phyloP scores from a whole-genome alignment of 2,329 filamentous ascomycete species.

The Beauveria australis region DNA sequence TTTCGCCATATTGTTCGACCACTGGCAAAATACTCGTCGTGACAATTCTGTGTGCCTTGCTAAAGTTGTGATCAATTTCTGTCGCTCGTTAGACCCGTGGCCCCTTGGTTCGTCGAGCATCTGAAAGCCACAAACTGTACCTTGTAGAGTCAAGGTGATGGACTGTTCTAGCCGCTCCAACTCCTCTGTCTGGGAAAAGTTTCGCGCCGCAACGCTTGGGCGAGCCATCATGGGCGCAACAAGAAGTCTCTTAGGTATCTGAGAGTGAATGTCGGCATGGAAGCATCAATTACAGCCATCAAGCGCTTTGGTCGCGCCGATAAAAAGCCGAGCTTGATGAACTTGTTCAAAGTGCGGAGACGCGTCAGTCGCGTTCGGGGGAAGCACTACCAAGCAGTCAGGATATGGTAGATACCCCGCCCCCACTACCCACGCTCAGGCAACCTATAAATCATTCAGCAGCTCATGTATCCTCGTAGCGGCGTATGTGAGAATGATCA shows the following conservation, averaged over 20 bases:
- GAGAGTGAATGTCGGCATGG: neutral
- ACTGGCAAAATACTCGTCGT: conserved; percentile 87
- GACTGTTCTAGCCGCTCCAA: conserved; percentile 93
- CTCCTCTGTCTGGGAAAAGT: conserved; percentile 82
- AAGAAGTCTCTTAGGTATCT: neutral
- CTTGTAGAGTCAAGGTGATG: conserved; percentile 92
- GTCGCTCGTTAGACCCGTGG: neutral
- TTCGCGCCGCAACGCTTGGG: conserved; percentile 39
- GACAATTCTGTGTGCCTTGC: conserved; percentile 90
- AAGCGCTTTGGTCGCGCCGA: neutral
- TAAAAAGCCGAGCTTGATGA: neutral
- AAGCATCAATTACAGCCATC: neutral
- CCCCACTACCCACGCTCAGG: too few species aligned
- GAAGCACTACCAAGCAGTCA: too few species aligned
- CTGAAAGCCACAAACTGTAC: conserved; percentile 31
- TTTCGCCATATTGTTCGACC: conserved; percentile 90
- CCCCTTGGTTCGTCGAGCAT: too few species aligned
- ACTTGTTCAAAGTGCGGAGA: neutral
- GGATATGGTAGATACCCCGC: too few species aligned
- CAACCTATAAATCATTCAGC: too few species aligned
- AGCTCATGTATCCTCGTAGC: too few species aligned
- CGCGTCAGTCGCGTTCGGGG: conserved; percentile 5
- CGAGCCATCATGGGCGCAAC: conserved; percentile 38
- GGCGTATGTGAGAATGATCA: too few species aligned
- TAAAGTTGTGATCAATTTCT: conserved; percentile 99